Conservation (phyloP, 106 monocot genomes). For the Acorus calamus region DNA sequence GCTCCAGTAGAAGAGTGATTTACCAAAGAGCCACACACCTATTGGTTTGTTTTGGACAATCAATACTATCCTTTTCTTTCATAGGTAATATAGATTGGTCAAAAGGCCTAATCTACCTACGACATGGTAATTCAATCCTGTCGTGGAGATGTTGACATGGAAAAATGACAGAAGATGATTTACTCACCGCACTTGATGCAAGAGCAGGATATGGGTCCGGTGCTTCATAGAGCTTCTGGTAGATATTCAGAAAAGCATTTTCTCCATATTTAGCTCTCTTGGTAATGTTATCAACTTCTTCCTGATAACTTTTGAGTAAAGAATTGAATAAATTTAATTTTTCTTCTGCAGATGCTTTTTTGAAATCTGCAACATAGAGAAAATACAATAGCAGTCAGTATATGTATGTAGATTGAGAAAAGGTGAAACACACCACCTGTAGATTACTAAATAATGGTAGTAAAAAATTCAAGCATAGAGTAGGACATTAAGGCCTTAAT, state of each 20-base stretch:
- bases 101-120: too few species aligned
- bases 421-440: not conserved
- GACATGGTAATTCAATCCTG: too few species aligned
- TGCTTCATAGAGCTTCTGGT: conserved; percentile 99
- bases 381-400: not conserved
- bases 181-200: conserved; percentile 75
- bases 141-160: too few species aligned
- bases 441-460: not conserved
- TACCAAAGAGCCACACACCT: too few species aligned
- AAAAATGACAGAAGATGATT: not conserved
- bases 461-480: not conserved
- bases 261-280: conserved; percentile 99
- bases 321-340: conserved; percentile 86
- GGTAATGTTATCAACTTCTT: conserved; percentile 99
- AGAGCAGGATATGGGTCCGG: conserved; percentile 97
- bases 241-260: conserved; percentile 98
- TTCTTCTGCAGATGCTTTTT: conserved; percentile 87
- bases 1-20: too few species aligned
- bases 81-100: too few species aligned
- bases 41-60: too few species aligned
- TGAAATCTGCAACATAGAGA: conserved; percentile 58
- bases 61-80: too few species aligned
- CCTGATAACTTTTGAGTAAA: conserved; percentile 91
- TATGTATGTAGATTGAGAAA: conserved; percentile 2
- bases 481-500: too few species aligned